Evolutionary conservation across 208 protist genomes (phyloP), one percentile per base, ranked within the genome.

Genomic region (Herpetomonas tarakana): DNA sequence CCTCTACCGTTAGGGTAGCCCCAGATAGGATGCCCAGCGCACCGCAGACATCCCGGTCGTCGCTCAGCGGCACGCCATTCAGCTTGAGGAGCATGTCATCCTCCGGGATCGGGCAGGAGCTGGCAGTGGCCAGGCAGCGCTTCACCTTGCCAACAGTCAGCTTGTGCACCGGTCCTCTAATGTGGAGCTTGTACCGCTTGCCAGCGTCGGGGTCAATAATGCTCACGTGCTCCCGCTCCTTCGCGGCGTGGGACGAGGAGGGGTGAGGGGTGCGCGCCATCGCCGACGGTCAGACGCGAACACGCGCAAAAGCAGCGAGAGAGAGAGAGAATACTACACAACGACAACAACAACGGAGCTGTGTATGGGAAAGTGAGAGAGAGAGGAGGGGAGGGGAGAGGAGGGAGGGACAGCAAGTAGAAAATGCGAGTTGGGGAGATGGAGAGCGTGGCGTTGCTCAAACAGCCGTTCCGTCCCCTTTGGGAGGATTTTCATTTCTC

Each of bases 131-230:
- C 25, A 92, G 76, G 29, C 77, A 88, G 38, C 88, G 62, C 66
- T 92, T 92, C 52, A 92, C 57, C 50, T 79, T 83, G 3, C 76
- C 77, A 29, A 92, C 49, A 0, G 76, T 83, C 4, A 92, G 74
- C 0, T 69, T 66, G 16, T 54, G 51, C 22, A 91, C 66, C 1
- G 84, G 62, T 21, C 76, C 77, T 29, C 69, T 72, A 18, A 91
- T 65, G 58, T 78, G 76, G 21, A 91, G 65, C 9, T 66, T 52
- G 65, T 82, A 91, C 0, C 83, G 79, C 62, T 78, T 82, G 9
- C 74, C 76, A 24, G 75, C 75, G 52, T 73, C 74, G 3, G 80
- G 71, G 67, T 77, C 65, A 44, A 91, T 80, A 49, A 91, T 65
- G 46, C 68, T 81, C 22, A 91, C 19, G 46, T 73, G 58, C 46